phyloP scores from a whole-genome alignment of 495 filamentous ascomycete species.

The Haplographium delicatum region DNA sequence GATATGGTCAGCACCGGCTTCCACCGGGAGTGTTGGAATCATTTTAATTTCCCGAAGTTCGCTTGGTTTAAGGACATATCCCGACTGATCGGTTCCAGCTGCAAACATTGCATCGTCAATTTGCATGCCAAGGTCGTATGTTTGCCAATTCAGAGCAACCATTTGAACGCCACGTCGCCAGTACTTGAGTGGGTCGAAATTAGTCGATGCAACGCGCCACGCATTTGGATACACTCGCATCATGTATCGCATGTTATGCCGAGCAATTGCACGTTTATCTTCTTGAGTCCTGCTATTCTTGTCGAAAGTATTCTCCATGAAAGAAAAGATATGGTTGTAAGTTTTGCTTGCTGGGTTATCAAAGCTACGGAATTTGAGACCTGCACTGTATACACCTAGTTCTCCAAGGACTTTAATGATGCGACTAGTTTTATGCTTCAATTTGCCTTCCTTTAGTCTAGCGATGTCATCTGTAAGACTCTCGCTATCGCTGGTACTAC shows the following conservation, averaged over 20 bases:
- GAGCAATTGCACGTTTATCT: slow-evolving; percentile 66
- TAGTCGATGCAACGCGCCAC: slow-evolving; percentile 74
- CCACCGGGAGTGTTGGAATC: slow-evolving; percentile 31
- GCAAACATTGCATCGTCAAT: slow-evolving; percentile 98
- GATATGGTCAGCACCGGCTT: slow-evolving; percentile 40
- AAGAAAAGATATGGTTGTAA: slow-evolving; percentile 91
- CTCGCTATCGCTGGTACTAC: slow-evolving; percentile 53
- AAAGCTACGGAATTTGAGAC: slow-evolving; percentile 75
- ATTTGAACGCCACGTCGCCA: slow-evolving; percentile 87
- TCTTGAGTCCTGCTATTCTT: slow-evolving; percentile 66
- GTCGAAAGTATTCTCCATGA: slow-evolving; percentile 79
- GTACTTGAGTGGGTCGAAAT: slow-evolving; percentile 86
- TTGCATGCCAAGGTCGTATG: slow-evolving; percentile 90
- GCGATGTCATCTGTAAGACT: slow-evolving; percentile 47
- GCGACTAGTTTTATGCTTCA: slow-evolving; percentile 70
- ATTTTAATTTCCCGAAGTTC: slow-evolving; percentile 62
- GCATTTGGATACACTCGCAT: slow-evolving; percentile 90
- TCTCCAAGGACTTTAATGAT: slow-evolving; percentile 78
- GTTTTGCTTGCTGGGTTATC: slow-evolving; percentile 67
- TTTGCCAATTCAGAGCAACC: slow-evolving; percentile 91
- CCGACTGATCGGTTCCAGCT: slow-evolving; percentile 78
- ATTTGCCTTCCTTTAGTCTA: slow-evolving; percentile 41
- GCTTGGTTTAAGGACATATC: slow-evolving; percentile 89
- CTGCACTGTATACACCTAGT: slow-evolving; percentile 82
- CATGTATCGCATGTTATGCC: slow-evolving; percentile 85